Evolutionary conservation across 352 stramenopile species (phyloP), one percentile per base, ranked within the genome.

Genomic region (Achlya hypogyna): DNA sequence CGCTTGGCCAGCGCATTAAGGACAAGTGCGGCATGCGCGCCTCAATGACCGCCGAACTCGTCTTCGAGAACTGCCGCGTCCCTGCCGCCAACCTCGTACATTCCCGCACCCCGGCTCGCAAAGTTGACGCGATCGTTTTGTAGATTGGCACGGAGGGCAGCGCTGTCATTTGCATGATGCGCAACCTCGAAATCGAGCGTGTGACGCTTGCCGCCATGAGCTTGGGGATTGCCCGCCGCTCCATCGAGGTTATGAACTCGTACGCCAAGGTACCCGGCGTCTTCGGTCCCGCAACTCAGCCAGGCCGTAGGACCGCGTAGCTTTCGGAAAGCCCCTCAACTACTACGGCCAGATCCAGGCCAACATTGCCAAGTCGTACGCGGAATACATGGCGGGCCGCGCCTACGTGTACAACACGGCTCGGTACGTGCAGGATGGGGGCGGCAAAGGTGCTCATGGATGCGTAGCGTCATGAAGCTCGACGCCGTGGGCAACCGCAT

Each of bases 151-250:
- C 74, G 4, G 86, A 93, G 72, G 86, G 83, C 29, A 72, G 78
- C 42, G 86, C 86, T 8, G 80, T 91, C 65, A 69, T 94, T 5
- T 94, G 81, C 69, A 93, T 92, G 89, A 97, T 98, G 93, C 84
- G 96, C 70, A 99, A 99, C 78, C 82, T 99, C 34, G 97, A 99
- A 81, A 98, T 99, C 64, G 97, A 99, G 77, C 88, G 97, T 40
- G 83, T 99, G 28, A 96, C 92, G 35, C 73, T 99, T 22, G 97
- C 96, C 20, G 96, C 97, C 29, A 99, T 99, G 95, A 95, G 88
- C 68, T 72, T 91, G 14, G 97, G 96, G 27, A 98, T 99, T 69
- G 96, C 96, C 28, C 86, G 96, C 51, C 89, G 97, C 34, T 98
- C 89, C 53, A 77, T 99, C 29, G 96, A 99, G 71, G 87, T 98